phyloP scores from a whole-genome alignment of 768 basidiomycete species.

The Pleurotus tuoliensis region DNA sequence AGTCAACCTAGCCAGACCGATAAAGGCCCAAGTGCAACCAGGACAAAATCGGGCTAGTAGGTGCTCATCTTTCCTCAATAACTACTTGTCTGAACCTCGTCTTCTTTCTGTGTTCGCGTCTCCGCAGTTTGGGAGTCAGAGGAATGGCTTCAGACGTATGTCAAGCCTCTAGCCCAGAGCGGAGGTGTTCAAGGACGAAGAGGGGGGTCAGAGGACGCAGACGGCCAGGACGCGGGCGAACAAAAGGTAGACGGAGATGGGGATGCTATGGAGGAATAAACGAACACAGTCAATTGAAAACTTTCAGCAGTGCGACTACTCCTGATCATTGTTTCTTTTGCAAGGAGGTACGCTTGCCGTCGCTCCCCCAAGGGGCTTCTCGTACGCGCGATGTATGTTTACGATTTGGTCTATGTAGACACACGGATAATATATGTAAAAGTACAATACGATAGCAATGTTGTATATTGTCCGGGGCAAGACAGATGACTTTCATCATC shows the following conservation, averaged over 20 bases:
- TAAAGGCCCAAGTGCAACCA: slow-evolving; percentile 65
- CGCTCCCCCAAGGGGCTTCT: no score
- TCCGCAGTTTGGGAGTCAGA: slow-evolving; percentile 85
- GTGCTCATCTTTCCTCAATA: slow-evolving; percentile 19
- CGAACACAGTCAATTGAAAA: no score
- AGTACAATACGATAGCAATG: no score
- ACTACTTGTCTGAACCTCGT: background rate
- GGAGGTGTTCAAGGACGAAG: slow-evolving; percentile 64
- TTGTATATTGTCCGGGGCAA: no score
- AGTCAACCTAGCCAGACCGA: slow-evolving; percentile 82
- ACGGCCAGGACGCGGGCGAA: slow-evolving; percentile 24
- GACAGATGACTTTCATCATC: background rate
- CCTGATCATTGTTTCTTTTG: no score
- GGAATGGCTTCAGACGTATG: slow-evolving; percentile 84
- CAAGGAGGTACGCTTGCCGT: no score
- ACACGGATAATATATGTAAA: no score
- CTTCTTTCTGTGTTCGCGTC: no score
- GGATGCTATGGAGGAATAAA: slow-evolving; percentile 67
- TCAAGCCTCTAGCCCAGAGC: slow-evolving; percentile 71
- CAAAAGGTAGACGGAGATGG: slow-evolving; percentile 26
- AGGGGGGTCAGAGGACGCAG: slow-evolving; percentile 8
- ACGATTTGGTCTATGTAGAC: background rate
- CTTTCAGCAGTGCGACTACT: no score
- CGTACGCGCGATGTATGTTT: no score
- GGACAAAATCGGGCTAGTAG: slow-evolving; percentile 73